Conservation (phyloP, 2,329 filamentous ascomycete genomes). For the Aureobasidium sp. region DNA sequence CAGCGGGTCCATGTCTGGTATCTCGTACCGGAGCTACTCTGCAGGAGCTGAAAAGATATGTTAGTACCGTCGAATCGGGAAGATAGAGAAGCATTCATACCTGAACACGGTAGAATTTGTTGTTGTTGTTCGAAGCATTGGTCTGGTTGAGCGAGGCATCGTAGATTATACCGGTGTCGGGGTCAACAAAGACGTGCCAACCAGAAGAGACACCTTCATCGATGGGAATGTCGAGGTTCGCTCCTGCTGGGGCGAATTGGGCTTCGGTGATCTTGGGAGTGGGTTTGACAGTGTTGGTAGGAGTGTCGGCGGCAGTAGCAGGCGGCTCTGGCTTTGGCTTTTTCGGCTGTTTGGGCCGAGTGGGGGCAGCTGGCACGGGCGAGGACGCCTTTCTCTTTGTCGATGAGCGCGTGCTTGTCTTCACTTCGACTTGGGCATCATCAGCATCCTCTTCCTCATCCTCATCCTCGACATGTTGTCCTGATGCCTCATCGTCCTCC, state of each 20-base stretch:
- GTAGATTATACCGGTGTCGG: conserved; percentile 53
- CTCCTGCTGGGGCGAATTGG: conserved; percentile 36
- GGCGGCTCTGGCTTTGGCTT: conserved; percentile 16
- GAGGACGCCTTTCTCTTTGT: conserved; percentile 6
- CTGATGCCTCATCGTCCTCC: conserved; percentile 19
- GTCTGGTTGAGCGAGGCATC: conserved; percentile 76
- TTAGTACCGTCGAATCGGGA: background rate
- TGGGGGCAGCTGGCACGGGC: background rate
- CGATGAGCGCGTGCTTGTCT: conserved; percentile 22
- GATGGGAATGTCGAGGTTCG: conserved; percentile 38
- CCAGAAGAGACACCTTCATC: conserved; percentile 33
- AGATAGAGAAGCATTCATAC: conserved; percentile 28
- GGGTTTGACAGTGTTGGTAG: conserved; percentile 23
- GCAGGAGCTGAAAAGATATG: conserved; percentile 29
- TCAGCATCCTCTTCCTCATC: background rate
- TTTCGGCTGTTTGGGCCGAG: conserved; percentile 17
- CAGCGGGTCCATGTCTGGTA: conserved; percentile 67
- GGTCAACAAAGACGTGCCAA: conserved; percentile 56
- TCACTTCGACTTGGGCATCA: background rate
- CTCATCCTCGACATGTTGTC: background rate
- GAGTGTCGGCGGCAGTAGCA: conserved; percentile 14
- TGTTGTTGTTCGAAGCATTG: conserved; percentile 62
- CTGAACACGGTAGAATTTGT: conserved; percentile 76
- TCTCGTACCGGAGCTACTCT: conserved; percentile 15
- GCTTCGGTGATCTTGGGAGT: conserved; percentile 35